Evolutionary conservation across 1,139 yeast species (phyloP).

Genomic region (Yamadazyma atmosphaerica): DNA sequence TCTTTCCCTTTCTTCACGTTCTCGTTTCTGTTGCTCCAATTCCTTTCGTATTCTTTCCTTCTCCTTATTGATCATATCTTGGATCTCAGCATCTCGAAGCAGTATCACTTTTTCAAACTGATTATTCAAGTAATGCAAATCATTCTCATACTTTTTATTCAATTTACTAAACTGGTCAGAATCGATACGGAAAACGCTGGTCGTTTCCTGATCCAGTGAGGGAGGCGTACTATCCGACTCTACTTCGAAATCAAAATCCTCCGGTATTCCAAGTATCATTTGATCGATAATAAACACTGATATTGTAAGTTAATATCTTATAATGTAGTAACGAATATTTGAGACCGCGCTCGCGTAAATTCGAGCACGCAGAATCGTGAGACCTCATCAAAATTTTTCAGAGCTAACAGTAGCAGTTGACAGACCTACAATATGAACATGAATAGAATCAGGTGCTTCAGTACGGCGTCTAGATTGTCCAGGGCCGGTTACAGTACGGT

Average conservation of each 20-base stretch:
- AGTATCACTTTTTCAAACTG: constrained; percentile 9
- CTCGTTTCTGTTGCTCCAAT: constrained; percentile 15
- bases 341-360: constrained; percentile 1
- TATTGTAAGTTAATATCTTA: no score
- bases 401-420: no score
- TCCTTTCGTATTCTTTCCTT: constrained; percentile 18
- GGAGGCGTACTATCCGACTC: constrained; percentile 2
- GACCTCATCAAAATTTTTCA: constrained; percentile 10
- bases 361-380: not conserved
- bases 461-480: constrained; percentile 23
- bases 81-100: constrained; percentile 20
- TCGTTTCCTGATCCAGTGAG: not conserved
- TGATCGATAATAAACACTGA: no score
- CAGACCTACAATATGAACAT: no score
- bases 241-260: constrained; percentile 21
- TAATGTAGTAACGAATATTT: not conserved
- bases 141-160: constrained; percentile 5
- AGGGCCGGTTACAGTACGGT: constrained; percentile 79
- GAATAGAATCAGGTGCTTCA: constrained; percentile 15
- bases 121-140: constrained; percentile 9
- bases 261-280: constrained; percentile 30
- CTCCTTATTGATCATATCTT: constrained; percentile 18
- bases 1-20: constrained; percentile 13
- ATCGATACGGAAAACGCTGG: constrained; percentile 4
- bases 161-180: constrained; percentile 4